These are phyloP conservation scores for Pleurotus ostreatus DNA, from an alignment of 768 basidiomycete species.

Conservation along the genomic window DNA sequence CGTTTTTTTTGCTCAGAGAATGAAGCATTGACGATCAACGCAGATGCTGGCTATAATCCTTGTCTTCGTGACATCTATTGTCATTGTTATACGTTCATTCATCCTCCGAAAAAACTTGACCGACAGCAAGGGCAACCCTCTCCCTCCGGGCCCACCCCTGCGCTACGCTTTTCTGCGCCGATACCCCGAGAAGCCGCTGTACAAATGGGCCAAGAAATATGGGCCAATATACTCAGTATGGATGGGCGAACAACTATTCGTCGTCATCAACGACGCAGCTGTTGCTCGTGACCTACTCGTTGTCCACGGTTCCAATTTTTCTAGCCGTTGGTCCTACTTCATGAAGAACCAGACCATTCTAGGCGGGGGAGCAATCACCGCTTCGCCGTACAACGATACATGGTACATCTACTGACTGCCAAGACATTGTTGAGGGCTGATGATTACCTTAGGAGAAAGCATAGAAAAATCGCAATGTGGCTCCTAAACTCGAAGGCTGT, in stretches of 20 bases:
- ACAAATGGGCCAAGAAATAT: conserved; percentile 28
- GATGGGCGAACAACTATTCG: conserved; percentile 34
- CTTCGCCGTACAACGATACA: conserved; percentile 25
- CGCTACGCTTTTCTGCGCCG: conserved; percentile 28
- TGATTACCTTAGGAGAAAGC: conserved; percentile 11
- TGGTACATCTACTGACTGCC: conserved; percentile 17
- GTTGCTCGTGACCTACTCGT: conserved; percentile 32
- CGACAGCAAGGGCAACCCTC: conserved; percentile 16
- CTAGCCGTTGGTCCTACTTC: conserved; percentile 27
- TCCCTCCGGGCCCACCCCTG: conserved; percentile 23
- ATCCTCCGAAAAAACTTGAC: conserved; percentile 14
- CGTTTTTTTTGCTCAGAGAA: too few species aligned
- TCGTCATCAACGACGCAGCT: conserved; percentile 29
- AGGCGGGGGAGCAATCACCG: conserved; percentile 27
- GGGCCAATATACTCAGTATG: conserved; percentile 32
- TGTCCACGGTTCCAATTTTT: conserved; percentile 31
- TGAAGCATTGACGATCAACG: too few species aligned
- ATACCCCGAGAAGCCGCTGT: conserved; percentile 29
- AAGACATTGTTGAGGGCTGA: not conserved
- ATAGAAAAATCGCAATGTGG: conserved; percentile 17
- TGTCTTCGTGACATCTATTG: too few species aligned
- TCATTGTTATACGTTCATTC: not conserved
- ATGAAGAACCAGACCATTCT: conserved; percentile 33
- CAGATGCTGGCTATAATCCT: too few species aligned
- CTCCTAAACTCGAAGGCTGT: conserved; percentile 13